These are phyloP conservation scores for Cordia subcordata DNA, from an alignment of 257 asterid genomes.

Conservation along the genomic window DNA sequence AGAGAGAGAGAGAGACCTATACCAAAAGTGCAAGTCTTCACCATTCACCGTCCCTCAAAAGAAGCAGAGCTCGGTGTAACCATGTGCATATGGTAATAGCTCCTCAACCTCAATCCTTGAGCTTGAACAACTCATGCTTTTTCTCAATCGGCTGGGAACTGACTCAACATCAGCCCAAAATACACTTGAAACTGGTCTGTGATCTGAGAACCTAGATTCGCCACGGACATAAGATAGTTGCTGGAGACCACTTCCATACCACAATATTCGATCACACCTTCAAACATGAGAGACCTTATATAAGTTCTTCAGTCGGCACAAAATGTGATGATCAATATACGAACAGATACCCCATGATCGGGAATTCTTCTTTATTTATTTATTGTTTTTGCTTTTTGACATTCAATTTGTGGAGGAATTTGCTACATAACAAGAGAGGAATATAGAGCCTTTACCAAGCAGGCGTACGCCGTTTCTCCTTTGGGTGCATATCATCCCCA, in stretches of 20 bases:
- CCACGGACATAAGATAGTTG: slow-evolving; percentile 82
- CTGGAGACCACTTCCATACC: slow-evolving; percentile 90
- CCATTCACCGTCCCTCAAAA: slow-evolving; percentile 34
- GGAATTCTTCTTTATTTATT: background rate
- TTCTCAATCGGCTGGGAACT: slow-evolving; percentile 76
- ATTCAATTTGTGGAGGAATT: too few relatives aligned
- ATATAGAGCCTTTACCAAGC: slow-evolving; percentile 61
- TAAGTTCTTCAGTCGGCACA: slow-evolving; percentile 16
- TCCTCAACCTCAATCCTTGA: slow-evolving; percentile 87
- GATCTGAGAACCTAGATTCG: slow-evolving; percentile 91
- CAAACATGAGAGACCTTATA: slow-evolving; percentile 12
- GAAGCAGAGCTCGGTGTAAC: slow-evolving; percentile 93
- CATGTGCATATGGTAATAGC: slow-evolving; percentile 82
- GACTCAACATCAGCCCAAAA: slow-evolving; percentile 95
- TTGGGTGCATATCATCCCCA: slow-evolving; percentile 89
- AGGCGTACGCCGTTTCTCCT: slow-evolving; percentile 91
- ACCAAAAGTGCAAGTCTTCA: slow-evolving; percentile 18
- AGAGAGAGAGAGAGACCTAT: slow-evolving; percentile 7
- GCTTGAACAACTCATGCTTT: slow-evolving; percentile 81
- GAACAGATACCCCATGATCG: background rate
- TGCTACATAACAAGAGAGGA: background rate
- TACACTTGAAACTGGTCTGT: slow-evolving; percentile 86
- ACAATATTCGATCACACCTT: slow-evolving; percentile 94
- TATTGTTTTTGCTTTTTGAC: background rate
- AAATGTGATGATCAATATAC: background rate